These are phyloP conservation scores for Prorocentrum cordatum DNA, from an alignment of 169 alveolate genomes.

Conservation along the genomic window DNA sequence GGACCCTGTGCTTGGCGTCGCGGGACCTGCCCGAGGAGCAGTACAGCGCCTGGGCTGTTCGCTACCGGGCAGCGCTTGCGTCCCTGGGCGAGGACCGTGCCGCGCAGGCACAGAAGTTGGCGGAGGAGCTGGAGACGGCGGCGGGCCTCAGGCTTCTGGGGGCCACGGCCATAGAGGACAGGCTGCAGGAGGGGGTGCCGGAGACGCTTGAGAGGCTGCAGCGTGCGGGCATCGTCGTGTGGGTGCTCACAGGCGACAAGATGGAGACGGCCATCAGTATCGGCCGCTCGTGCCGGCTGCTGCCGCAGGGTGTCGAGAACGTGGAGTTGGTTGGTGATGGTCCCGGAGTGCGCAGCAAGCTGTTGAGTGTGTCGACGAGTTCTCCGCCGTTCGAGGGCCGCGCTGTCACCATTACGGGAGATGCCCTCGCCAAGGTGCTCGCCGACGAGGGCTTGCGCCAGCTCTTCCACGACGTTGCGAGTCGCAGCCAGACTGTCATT, in stretches of 20 bases:
- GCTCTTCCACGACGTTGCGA: background rate
- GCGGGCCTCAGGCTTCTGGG: constrained; percentile 85
- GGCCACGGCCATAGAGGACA: constrained; percentile 91
- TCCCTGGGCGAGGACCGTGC: no score
- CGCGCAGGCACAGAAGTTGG: background rate
- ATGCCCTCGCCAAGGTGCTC: background rate
- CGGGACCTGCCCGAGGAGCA: background rate
- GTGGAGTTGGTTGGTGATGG: background rate
- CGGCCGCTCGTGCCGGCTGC: background rate
- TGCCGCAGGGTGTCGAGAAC: background rate
- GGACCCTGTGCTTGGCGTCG: background rate
- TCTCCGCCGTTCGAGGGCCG: no score
- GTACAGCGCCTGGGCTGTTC: background rate
- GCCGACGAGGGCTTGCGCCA: background rate
- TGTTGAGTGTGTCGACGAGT: background rate
- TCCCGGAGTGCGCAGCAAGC: background rate
- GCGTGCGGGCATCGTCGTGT: constrained; percentile 89
- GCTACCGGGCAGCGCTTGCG: background rate
- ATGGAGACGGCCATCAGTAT: constrained; percentile 85
- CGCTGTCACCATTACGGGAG: background rate
- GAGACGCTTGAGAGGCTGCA: constrained; percentile 85
- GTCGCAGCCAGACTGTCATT: constrained; percentile 76
- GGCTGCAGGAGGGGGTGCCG: constrained; percentile 79
- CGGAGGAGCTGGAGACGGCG: constrained; percentile 74
- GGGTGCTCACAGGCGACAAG: constrained; percentile 96